Evolutionary conservation across 106 monocot genomes (phyloP).

Genomic region (Acorus gramineus): DNA sequence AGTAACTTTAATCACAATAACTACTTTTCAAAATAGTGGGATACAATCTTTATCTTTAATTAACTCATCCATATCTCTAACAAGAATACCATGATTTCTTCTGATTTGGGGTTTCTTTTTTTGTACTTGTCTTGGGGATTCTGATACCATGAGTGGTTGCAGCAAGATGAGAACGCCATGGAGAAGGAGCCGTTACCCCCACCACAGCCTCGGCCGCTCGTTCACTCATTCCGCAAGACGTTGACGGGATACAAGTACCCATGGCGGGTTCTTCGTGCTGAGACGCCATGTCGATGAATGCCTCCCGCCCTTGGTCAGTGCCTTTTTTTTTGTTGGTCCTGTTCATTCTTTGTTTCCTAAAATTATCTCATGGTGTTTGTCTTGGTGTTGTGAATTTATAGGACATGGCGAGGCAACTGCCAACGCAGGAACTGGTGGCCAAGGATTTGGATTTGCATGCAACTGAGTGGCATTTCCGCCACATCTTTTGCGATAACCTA

Average conservation of each 20-base stretch:
- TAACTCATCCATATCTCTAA: too few species aligned
- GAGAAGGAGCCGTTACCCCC: slow-evolving; percentile 38
- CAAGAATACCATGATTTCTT: background rate
- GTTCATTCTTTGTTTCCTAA: background rate
- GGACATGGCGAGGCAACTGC: slow-evolving; percentile 86
- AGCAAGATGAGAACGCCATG: slow-evolving; percentile 53
- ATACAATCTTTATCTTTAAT: too few species aligned
- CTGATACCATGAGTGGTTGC: background rate
- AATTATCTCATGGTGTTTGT: background rate
- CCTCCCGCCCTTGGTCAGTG: slow-evolving; percentile 74
- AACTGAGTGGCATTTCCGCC: slow-evolving; percentile 90
- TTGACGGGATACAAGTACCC: slow-evolving; percentile 94
- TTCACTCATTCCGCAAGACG: slow-evolving; percentile 87
- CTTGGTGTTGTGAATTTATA: slow-evolving; percentile 14
- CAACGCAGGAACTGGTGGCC: slow-evolving; percentile 82
- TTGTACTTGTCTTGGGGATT: background rate
- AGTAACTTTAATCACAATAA: too few species aligned
- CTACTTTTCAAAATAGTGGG: too few species aligned
- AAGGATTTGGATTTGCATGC: slow-evolving; percentile 95
- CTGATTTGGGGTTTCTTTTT: background rate
- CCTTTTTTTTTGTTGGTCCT: background rate
- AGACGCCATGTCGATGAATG: slow-evolving; percentile 94
- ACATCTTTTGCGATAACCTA: slow-evolving; percentile 75
- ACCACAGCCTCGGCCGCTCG: slow-evolving; percentile 33
- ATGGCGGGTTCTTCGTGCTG: slow-evolving; percentile 90